Base-by-base conservation (phyloP, 768 basidiomycete genomes). In the Lentinula raphanica region DNA sequence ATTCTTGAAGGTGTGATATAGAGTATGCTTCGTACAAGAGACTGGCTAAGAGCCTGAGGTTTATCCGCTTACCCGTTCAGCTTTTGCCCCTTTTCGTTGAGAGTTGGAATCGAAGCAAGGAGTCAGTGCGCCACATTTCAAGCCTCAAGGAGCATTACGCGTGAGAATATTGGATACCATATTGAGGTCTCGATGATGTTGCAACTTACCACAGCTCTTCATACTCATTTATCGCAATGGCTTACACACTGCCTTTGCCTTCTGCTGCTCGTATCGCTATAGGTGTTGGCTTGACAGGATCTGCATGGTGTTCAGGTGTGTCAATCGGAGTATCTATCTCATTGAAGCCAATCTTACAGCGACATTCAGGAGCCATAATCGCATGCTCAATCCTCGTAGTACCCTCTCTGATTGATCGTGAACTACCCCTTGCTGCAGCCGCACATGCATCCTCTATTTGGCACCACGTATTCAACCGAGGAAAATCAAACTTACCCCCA, bases 271-370 rank as follows among this genome's bases (percentile, higher is more conserved):
- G 50, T 15, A 25, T 51, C 19, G 50, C 50, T 11, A 35, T 38
- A 19, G 50, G 28, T 11, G 12, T 51, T 5, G 50, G 50, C 11
- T 21, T 51, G 2, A 27, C 29, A 19, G 50, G 50, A 9, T 51
- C 50, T 35, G 50, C 50, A 21, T 51, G 50, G 50, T 51, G 50
- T 23, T 36, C 50, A n/a, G 50, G 50, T 51, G 38, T 49, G 32
- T 51, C 11, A 6, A 6, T 13, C 12, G 13, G 27, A 7, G 27
- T 36, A 13, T 27, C 28, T 7, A 3, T 29, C 11, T 31, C 15
- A 1, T 25, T 21, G 0, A n/a, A 9, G 2, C 32, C 4, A 17
- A 36, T 1, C 9, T 12, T 21, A 9, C 6, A 38, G n/a, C n/a
- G n/a, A 23, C 23, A 32, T 19, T n/a, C 21, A 55, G 54, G 54